Percentiles rank a stretch among this genome's conserved stretches.
Conservation (phyloP, 768 basidiomycete species). For the Leccinum aurantiacum region DNA sequence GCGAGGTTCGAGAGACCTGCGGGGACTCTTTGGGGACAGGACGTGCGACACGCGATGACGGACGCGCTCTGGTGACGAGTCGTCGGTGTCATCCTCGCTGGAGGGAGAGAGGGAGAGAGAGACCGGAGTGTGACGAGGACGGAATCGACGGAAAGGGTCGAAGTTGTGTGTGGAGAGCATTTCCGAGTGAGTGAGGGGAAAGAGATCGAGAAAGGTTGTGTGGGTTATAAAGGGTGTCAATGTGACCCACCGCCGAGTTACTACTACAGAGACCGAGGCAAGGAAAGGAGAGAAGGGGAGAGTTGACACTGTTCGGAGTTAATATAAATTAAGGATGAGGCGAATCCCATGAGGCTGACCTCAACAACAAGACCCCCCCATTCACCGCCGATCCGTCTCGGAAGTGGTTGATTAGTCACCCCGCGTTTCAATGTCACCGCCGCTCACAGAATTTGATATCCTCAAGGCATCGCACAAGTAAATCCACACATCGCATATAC, state of each 20-base stretch:
- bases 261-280: slow-evolving; percentile 12
- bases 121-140: slow-evolving; percentile 9
- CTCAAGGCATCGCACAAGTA: slow-evolving; percentile 72
- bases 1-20: slow-evolving; percentile 7
- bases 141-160: slow-evolving; percentile 26
- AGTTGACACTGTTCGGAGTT: neutral
- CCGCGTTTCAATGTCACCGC: neutral
- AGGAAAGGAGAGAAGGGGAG: no score
- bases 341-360: slow-evolving; percentile 25
- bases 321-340: slow-evolving; percentile 1
- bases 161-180: slow-evolving; percentile 11
- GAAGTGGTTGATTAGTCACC: neutral
- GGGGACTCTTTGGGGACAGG: neutral
- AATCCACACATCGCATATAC: neutral
- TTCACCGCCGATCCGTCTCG: slow-evolving; percentile 3
- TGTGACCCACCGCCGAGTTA: no score
- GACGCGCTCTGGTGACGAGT: slow-evolving; percentile 18
- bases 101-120: neutral
- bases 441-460: slow-evolving; percentile 67
- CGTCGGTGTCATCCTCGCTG: slow-evolving; percentile 28
- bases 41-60: slow-evolving; percentile 7
- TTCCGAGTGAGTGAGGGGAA: neutral
- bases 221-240: slow-evolving; percentile 7
- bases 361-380: neutral
- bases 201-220: slow-evolving; percentile 4